Conservation (phyloP, 2,329 filamentous ascomycete genomes). For the Aureobasidium mangrovei region DNA sequence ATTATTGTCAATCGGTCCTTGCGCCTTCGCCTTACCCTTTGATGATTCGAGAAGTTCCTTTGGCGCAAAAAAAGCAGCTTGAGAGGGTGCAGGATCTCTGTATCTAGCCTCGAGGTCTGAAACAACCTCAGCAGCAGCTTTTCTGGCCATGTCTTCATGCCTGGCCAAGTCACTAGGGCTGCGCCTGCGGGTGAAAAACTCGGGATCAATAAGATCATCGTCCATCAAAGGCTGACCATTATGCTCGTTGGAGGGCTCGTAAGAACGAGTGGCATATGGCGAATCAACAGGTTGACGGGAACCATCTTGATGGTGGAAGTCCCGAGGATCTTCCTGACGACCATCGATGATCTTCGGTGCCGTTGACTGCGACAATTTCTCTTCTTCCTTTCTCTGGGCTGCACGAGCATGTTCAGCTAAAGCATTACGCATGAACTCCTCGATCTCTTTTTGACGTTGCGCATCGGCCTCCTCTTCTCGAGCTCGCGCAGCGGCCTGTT, state of each 20-base stretch:
- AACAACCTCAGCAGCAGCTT: constrained; percentile 33
- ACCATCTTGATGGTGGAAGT: constrained; percentile 17
- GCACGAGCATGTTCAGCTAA: constrained; percentile 1
- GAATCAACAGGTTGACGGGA: background rate
- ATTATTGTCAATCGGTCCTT: constrained; percentile 35
- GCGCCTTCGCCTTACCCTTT: constrained; percentile 29
- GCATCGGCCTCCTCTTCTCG: background rate
- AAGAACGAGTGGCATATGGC: constrained; percentile 16
- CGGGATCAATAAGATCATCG: constrained; percentile 38
- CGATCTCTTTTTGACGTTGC: background rate
- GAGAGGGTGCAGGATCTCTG: constrained; percentile 29
- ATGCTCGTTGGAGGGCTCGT: constrained; percentile 25
- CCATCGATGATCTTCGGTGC: too few species aligned
- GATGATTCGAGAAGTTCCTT: constrained; percentile 36
- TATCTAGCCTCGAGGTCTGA: constrained; percentile 37
- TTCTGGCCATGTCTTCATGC: constrained; percentile 22
- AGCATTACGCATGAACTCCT: constrained; percentile 13
- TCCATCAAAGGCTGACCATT: constrained; percentile 33
- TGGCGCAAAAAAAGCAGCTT: constrained; percentile 41
- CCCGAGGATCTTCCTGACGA: background rate
- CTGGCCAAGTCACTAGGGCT: constrained; percentile 19
- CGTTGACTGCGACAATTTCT: constrained; percentile 14
- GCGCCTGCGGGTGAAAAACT: constrained; percentile 35
- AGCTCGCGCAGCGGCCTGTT: constrained; percentile 10
- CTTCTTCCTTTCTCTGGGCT: constrained; percentile 19